Evolutionary conservation across 306 rosid species (phyloP), one percentile per base, ranked within the genome.

Genomic region (Vachellia collinsii): DNA sequence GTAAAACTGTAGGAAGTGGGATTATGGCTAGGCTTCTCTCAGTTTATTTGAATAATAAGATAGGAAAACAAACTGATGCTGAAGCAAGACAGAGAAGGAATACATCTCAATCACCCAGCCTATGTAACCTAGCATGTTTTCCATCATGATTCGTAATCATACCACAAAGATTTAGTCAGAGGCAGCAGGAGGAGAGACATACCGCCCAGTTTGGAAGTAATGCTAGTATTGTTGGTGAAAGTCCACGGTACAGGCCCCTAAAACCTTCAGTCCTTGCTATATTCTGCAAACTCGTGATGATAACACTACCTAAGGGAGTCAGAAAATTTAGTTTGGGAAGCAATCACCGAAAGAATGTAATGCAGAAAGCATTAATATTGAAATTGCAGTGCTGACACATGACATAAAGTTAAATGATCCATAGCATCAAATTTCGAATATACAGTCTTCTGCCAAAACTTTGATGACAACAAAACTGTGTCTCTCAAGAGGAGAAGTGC

Each of bases 191-290:
- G 78, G 41, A 14, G 83, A 84, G 36, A 91, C 99, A 85, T 87
- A 95, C 99, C 17, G 99, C 99, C 99, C 98, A 95, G 75, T 93
- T 95, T 72, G 99, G 98, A 86, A 95, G 99, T 71, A 93, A 85
- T 8, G 99, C 99, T 16, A 95, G 77, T 81, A 95, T 82, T 71
- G 97, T 95, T 13, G 99, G 99, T 51, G 99, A 91, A 83, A 95
- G 98, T 71, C 99, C 99, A 50, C 97, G 93, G 85, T 93, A 95
- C 92, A 95, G 29, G 76, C 99, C 99, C 88, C 84, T 86, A 74
- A 93, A 78, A 83, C 99, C 99, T 83, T 95, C 98, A 3, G 90
- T 85, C 85, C 87, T 91, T 76, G 90, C 71, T 79, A 95, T 90
- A 77, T 91, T 78, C 82, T 86, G 82, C 87, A 95, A 85, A 83